phyloP scores from a whole-genome alignment of 768 basidiomycete genomes.

The Hebeloma cylindrosporum region DNA sequence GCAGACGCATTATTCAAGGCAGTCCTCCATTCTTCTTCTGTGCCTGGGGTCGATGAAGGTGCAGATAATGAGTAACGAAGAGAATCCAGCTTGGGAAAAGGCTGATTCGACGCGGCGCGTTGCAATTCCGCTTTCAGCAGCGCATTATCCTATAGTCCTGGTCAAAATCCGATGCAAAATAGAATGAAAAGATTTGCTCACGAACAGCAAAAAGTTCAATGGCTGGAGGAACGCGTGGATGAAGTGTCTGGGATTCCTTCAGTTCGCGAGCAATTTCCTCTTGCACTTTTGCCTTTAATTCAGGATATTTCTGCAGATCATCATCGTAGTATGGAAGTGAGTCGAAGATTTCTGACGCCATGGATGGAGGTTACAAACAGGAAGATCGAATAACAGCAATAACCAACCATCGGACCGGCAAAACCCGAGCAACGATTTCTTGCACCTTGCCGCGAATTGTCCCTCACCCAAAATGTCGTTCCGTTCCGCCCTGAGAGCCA shows the following conservation, averaged over 20 bases:
- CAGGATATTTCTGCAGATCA: slow-evolving; percentile 76
- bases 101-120: slow-evolving; percentile 68
- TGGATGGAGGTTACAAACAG: slow-evolving; percentile 1
- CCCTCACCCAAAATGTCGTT: slow-evolving; percentile 33
- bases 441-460: slow-evolving; percentile 14
- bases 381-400: not conserved
- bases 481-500: slow-evolving; percentile 42
- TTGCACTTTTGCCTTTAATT: slow-evolving; percentile 73
- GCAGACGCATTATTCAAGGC: slow-evolving; percentile 76
- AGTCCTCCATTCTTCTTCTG: slow-evolving; percentile 74
- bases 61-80: slow-evolving; percentile 73
- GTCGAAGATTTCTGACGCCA: slow-evolving; percentile 57
- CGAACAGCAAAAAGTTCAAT: slow-evolving; percentile 69
- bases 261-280: slow-evolving; percentile 69
- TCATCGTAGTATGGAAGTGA: slow-evolving; percentile 95
- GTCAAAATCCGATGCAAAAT: not conserved
- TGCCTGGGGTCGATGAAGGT: slow-evolving; percentile 59
- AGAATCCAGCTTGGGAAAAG: slow-evolving; percentile 67
- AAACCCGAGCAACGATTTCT: slow-evolving; percentile 29
- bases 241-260: slow-evolving; percentile 59
- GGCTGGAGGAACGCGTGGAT: slow-evolving; percentile 70
- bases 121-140: slow-evolving; percentile 71
- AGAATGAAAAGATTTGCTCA: slow-evolving; percentile 30
- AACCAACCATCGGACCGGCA: slow-evolving; percentile 30
- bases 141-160: slow-evolving; percentile 54